Conservation (phyloP, 1,284 basidiomycete genomes). For the Ceratobasidium sp. region DNA sequence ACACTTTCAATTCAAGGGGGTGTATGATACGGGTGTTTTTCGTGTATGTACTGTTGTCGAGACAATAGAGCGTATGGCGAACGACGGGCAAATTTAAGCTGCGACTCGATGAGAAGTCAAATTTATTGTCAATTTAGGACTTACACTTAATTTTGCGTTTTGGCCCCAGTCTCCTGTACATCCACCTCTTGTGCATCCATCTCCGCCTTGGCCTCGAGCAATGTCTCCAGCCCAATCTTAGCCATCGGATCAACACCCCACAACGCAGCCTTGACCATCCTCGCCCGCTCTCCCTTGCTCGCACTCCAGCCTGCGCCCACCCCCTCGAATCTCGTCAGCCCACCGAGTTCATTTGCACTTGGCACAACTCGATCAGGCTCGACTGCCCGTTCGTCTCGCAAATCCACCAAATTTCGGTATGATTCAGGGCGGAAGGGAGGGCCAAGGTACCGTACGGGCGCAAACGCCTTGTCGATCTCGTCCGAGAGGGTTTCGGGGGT, state of each 20-base stretch:
- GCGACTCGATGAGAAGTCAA: too few species aligned
- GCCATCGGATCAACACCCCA: conserved; percentile 37
- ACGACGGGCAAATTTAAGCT: neutral
- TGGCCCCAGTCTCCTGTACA: neutral
- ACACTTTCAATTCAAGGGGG: neutral
- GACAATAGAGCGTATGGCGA: conserved; percentile 24
- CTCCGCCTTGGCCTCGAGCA: conserved; percentile 30
- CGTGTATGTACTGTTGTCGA: conserved; percentile 34
- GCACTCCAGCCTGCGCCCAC: conserved; percentile 9
- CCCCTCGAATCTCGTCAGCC: neutral
- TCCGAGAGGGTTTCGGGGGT: conserved; percentile 33
- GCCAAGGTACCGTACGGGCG: neutral
- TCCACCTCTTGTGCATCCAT: neutral
- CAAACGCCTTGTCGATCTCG: conserved; percentile 25
- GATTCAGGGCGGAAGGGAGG: neutral
- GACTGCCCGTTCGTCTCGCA: neutral
- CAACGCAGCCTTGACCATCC: conserved; percentile 27
- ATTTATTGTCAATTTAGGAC: too few species aligned
- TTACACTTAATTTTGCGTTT: too few species aligned
- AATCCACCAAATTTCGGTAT: neutral
- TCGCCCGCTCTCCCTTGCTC: conserved; percentile 12
- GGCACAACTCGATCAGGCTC: conserved; percentile 31
- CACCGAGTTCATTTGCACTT: conserved; percentile 5
- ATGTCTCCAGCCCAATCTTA: conserved; percentile 29
- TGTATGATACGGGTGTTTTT: conserved; percentile 13